phyloP scores from a whole-genome alignment of 176 grass and related monocot genomes.

The Oryza coarctata region DNA sequence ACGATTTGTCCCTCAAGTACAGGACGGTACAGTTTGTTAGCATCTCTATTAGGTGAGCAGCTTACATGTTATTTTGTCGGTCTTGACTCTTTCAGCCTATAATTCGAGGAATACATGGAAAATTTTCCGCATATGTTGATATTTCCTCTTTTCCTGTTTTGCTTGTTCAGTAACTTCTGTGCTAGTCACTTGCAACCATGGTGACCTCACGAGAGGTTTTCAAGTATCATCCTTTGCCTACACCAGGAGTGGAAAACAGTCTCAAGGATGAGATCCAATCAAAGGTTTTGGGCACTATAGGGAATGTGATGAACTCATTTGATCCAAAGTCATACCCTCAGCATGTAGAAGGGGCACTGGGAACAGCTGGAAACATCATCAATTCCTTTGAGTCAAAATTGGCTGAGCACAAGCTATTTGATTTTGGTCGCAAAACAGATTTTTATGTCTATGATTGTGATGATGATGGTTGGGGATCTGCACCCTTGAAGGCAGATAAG shows the following conservation, averaged over 20 bases:
- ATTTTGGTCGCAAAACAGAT: slow-evolving; percentile 29
- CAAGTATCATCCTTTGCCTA: slow-evolving; percentile 48
- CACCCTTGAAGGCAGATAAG: slow-evolving; percentile 30
- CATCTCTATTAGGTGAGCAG: not conserved
- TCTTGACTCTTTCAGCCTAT: not conserved
- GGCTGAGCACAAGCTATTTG: slow-evolving; percentile 24
- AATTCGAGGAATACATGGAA: no score
- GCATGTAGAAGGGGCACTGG: slow-evolving; percentile 26
- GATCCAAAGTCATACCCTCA: slow-evolving; percentile 26
- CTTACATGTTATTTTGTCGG: not conserved
- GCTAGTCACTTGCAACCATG: slow-evolving; percentile 31
- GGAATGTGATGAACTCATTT: slow-evolving; percentile 34
- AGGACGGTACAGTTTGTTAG: not conserved
- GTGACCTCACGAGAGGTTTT: slow-evolving; percentile 31
- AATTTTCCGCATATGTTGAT: not conserved
- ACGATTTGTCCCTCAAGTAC: no score
- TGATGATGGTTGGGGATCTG: slow-evolving; percentile 28
- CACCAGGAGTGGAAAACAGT: slow-evolving; percentile 21
- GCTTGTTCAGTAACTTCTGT: slow-evolving; percentile 28
- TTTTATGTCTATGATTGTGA: slow-evolving; percentile 36
- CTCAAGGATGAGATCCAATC: slow-evolving; percentile 45
- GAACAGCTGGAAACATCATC: slow-evolving; percentile 37
- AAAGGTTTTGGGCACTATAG: slow-evolving; percentile 33
- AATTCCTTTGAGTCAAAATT: slow-evolving; percentile 37
- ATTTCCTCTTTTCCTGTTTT: not conserved